Percentiles rank a stretch among this genome's conserved stretches.
Conservation (phyloP, 495 filamentous ascomycete genomes). For the Aspergillus carlsbadensis region DNA sequence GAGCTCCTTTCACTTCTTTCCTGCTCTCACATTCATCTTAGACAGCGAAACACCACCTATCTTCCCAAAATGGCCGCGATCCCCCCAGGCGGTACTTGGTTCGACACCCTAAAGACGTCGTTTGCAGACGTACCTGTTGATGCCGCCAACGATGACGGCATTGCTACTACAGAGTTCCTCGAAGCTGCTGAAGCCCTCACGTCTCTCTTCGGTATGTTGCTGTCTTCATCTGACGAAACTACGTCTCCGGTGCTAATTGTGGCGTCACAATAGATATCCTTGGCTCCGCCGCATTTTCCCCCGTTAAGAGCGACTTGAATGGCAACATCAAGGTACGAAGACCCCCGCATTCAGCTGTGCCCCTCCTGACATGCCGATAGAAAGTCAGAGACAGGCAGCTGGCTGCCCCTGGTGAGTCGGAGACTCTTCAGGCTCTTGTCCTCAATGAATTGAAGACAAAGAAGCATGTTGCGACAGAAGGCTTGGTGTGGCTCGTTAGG, state of each 20-base stretch:
- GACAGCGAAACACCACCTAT: slow-evolving; percentile 11
- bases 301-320: slow-evolving; percentile 86
- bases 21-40: slow-evolving; percentile 12
- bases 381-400: slow-evolving; percentile 87
- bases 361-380: slow-evolving; percentile 43
- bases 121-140: slow-evolving; percentile 81
- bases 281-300: slow-evolving; percentile 75
- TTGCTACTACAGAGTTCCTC: slow-evolving; percentile 84
- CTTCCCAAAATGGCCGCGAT: slow-evolving; percentile 28
- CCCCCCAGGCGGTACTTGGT: slow-evolving; percentile 72
- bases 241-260: neutral
- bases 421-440: slow-evolving; percentile 79
- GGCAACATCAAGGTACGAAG: slow-evolving; percentile 82
- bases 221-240: neutral
- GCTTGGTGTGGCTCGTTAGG: slow-evolving; percentile 89
- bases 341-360: slow-evolving; percentile 5
- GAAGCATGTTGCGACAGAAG: slow-evolving; percentile 83
- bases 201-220: slow-evolving; percentile 75
- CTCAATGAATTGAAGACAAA: slow-evolving; percentile 82
- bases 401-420: slow-evolving; percentile 71
- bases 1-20: slow-evolving; percentile 8
- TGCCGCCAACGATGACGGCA: slow-evolving; percentile 66
- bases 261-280: slow-evolving; percentile 61
- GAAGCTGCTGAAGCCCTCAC: slow-evolving; percentile 85
- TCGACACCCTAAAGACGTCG: slow-evolving; percentile 76